Conservation (phyloP, 306 rosid species). For the Dryas alaskensis region DNA sequence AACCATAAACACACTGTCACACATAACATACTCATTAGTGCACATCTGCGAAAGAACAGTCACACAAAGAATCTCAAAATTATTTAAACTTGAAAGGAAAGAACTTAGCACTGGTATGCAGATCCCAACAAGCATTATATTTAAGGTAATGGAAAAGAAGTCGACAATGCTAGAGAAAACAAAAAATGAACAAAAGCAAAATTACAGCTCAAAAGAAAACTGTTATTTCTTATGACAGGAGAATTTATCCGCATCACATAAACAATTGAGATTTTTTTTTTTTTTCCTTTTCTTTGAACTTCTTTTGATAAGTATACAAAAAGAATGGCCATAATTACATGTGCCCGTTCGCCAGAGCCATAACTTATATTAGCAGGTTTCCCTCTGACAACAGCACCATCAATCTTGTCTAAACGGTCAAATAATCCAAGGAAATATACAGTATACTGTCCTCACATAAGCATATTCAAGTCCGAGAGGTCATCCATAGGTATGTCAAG, state of each 20-base stretch:
- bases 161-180: not conserved
- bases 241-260: constrained; percentile 27
- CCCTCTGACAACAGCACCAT: constrained; percentile 46
- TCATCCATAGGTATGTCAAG: constrained; percentile 91
- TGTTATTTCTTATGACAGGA: not conserved
- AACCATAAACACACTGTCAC: not conserved
- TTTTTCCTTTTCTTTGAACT: constrained; percentile 31
- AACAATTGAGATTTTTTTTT: constrained; percentile 37
- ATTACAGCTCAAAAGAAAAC: not conserved
- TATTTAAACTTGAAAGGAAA: not conserved
- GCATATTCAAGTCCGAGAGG: constrained; percentile 59
- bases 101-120: not conserved
- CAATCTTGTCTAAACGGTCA: constrained; percentile 33
- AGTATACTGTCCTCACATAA: constrained; percentile 46
- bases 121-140: not conserved
- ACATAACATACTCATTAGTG: not conserved
- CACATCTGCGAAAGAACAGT: not conserved
- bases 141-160: not conserved
- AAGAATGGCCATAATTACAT: constrained; percentile 74
- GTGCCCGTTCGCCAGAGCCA: constrained; percentile 53
- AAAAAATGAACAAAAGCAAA: not conserved
- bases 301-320: constrained; percentile 48
- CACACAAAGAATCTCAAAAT: not conserved
- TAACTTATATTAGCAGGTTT: constrained; percentile 51
- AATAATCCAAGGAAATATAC: constrained; percentile 40